These are phyloP conservation scores for Iris macrosiphon DNA, from an alignment of 106 monocot species.

Conservation along the genomic window DNA sequence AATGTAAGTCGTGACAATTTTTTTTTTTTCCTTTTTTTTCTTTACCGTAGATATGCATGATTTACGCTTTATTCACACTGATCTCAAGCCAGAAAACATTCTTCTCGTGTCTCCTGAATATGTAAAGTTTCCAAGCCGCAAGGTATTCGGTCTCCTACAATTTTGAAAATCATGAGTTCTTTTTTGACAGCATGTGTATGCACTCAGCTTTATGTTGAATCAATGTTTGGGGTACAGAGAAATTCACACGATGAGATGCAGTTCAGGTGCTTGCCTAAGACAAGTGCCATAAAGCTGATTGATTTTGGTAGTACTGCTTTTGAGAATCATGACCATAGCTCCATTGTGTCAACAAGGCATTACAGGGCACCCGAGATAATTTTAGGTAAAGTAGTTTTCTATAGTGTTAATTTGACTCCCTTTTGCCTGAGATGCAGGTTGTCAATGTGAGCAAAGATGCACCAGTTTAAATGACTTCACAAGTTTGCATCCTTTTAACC, in stretches of 20 bases:
- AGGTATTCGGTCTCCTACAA: conserved; percentile 64
- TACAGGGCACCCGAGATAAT: conserved; percentile 99
- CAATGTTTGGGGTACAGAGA: conserved; percentile 80
- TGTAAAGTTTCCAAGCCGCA: conserved; percentile 71
- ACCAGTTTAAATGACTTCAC: conserved; percentile 1
- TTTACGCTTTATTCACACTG: conserved; percentile 94
- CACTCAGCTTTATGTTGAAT: too few species aligned
- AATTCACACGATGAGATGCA: conserved; percentile 64
- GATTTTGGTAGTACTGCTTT: conserved; percentile 99
- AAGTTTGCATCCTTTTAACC: background rate
- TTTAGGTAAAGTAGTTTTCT: conserved; percentile 77
- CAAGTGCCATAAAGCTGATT: conserved; percentile 99
- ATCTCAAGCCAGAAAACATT: conserved; percentile 99
- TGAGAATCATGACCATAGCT: conserved; percentile 85
- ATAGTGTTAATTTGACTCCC: conserved; percentile 27
- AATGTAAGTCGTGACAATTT: conserved; percentile 16
- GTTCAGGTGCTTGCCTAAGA: conserved; percentile 95
- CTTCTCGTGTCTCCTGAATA: conserved; percentile 86
- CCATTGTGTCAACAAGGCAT: conserved; percentile 98
- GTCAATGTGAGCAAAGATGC: conserved; percentile 9
- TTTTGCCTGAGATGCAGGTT: conserved; percentile 37
- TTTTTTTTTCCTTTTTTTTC: conserved; percentile 18
- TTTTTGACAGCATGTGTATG: conserved; percentile 30
- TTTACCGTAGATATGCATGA: conserved; percentile 96
- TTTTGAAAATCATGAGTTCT: conserved; percentile 26